phyloP scores from a whole-genome alignment of 257 asterid genomes.

The Solanum phureja region DNA sequence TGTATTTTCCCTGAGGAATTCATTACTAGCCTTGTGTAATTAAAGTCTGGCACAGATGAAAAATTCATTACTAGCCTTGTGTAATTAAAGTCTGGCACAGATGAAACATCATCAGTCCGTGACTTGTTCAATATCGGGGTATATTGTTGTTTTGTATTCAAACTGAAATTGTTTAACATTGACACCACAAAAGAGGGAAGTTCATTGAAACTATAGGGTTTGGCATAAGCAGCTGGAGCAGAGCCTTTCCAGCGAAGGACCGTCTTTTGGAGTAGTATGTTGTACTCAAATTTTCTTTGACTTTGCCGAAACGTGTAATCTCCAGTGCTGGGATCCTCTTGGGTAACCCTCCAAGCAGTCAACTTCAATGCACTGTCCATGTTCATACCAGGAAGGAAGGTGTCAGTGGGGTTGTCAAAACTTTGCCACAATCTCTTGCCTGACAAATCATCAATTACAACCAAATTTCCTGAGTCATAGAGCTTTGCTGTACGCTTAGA shows the following conservation, averaged over 20 bases:
- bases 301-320: background rate
- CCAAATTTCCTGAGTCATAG: slow-evolving; percentile 25
- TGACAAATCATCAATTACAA: slow-evolving; percentile 5
- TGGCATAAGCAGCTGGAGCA: background rate
- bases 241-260: slow-evolving; percentile 10
- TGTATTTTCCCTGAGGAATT: slow-evolving; percentile 11
- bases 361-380: background rate
- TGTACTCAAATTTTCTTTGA: background rate
- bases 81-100: no score
- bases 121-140: no score
- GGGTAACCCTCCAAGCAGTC: slow-evolving; percentile 11
- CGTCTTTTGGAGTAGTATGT: background rate
- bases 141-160: no score
- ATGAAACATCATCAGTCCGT: no score
- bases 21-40: slow-evolving; percentile 14
- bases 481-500: slow-evolving; percentile 13
- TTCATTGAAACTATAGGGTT: background rate
- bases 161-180: background rate
- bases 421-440: slow-evolving; percentile 21
- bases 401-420: slow-evolving; percentile 18
- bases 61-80: no score
- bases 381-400: slow-evolving; percentile 30
- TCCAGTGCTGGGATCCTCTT: slow-evolving; percentile 9
- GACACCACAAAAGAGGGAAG: background rate
- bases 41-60: no score